Conservation (phyloP, 805 yeast species). For the Cyberlindnera maritima region DNA sequence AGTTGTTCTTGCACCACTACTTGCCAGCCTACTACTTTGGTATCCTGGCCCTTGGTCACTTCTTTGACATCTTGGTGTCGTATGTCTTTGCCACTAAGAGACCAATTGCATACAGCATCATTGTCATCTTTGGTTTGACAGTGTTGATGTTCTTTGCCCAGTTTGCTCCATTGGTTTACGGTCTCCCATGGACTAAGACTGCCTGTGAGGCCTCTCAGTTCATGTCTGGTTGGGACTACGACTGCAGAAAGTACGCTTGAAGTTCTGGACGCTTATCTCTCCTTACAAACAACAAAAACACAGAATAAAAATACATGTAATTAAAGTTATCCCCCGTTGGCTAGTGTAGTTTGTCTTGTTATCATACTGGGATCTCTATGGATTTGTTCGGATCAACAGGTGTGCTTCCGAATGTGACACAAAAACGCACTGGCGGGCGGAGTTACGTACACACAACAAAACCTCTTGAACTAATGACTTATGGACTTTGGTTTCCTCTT, state of each 20-base stretch:
- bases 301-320: slow-evolving; percentile 1
- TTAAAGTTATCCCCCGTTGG: not conserved
- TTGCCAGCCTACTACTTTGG: slow-evolving; percentile 91
- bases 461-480: too few species aligned
- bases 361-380: too few species aligned
- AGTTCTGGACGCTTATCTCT: not conserved
- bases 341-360: not conserved
- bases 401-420: too few species aligned
- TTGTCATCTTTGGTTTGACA: slow-evolving; percentile 46
- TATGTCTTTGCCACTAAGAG: slow-evolving; percentile 43
- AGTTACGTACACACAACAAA: too few species aligned
- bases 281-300: not conserved
- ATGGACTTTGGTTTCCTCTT: too few species aligned
- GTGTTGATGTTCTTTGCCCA: slow-evolving; percentile 54
- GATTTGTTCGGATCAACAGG: too few species aligned
- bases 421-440: too few species aligned
- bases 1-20: slow-evolving; percentile 90
- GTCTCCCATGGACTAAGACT: slow-evolving; percentile 70
- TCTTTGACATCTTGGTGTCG: slow-evolving; percentile 49
- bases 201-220: slow-evolving; percentile 62
- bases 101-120: slow-evolving; percentile 38
- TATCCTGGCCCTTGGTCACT: slow-evolving; percentile 70
- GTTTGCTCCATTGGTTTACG: slow-evolving; percentile 77
- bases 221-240: slow-evolving; percentile 80
- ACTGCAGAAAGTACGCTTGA: slow-evolving; percentile 53